Evolutionary conservation across 2,329 filamentous ascomycete species (phyloP).

Genomic region (Xylariales sp.): DNA sequence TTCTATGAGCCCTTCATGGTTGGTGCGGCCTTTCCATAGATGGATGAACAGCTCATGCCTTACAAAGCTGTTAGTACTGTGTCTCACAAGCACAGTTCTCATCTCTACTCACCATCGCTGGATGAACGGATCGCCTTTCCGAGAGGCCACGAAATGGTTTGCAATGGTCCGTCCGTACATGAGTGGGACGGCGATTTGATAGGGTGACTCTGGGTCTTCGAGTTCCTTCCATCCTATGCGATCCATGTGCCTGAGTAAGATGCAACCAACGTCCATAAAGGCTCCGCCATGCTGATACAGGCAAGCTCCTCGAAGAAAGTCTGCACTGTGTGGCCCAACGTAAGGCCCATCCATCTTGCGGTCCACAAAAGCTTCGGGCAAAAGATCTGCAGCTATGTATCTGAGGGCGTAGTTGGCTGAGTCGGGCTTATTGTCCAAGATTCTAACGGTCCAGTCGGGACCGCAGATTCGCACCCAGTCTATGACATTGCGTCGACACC

Average conservation of each 20-base stretch:
- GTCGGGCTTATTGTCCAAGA: conserved; percentile 31
- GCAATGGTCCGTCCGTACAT: conserved; percentile 8
- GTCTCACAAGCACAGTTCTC: conserved; percentile 9
- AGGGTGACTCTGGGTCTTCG: conserved; percentile 28
- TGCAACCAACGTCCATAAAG: conserved; percentile 38
- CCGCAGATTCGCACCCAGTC: conserved; percentile 33
- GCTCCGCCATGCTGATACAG: conserved; percentile 37
- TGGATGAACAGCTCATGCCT: conserved; percentile 31
- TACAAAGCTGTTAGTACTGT: conserved; percentile 27
- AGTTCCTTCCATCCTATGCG: conserved; percentile 34
- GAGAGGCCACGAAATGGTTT: conserved; percentile 1
- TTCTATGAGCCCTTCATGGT: conserved; percentile 19
- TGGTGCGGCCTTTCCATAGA: conserved; percentile 25
- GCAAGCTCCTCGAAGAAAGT: conserved; percentile 39
- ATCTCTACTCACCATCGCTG: conserved; percentile 10
- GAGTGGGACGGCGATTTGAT: conserved; percentile 26
- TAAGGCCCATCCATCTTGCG: conserved; percentile 39
- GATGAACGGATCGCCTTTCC: conserved; percentile 3
- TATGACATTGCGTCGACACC: conserved; percentile 31
- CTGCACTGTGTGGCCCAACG: conserved; percentile 39
- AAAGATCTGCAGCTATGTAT: conserved; percentile 29
- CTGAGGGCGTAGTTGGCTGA: conserved; percentile 31
- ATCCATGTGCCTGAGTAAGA: conserved; percentile 36
- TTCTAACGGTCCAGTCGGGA: conserved; percentile 33
- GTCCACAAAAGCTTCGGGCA: conserved; percentile 37